Evolutionary conservation across 2,329 filamentous ascomycete species (phyloP).

Genomic region (Coniella lustricola): DNA sequence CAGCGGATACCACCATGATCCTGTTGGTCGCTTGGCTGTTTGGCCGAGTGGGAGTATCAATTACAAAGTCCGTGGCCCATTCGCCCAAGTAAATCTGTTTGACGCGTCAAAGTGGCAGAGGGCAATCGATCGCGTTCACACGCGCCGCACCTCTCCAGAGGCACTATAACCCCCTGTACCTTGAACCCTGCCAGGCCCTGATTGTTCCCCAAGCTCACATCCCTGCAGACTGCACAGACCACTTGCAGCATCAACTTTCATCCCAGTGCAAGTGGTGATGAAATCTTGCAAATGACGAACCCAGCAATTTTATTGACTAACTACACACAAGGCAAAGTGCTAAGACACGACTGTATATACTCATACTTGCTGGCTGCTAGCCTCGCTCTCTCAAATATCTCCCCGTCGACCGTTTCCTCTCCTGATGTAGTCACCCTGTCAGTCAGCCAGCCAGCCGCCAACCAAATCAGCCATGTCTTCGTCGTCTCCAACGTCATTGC

Average conservation of each 20-base stretch:
- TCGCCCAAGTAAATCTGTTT: constrained; percentile 9
- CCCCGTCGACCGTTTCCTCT: no score
- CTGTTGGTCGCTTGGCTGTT: constrained; percentile 2
- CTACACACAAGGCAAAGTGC: no score
- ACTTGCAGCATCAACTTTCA: constrained; percentile 1
- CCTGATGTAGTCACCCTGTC: no score
- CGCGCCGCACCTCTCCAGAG: constrained; percentile 6
- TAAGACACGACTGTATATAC: no score
- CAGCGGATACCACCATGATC: constrained; percentile 6
- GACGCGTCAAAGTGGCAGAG: constrained; percentile 12
- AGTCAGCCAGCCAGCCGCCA: no score
- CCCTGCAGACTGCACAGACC: constrained; percentile 14
- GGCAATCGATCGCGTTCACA: constrained; percentile 14
- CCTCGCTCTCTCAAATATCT: no score
- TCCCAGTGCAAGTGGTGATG: neutral
- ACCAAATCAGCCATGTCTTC: neutral
- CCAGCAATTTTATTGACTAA: neutral
- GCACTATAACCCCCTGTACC: neutral
- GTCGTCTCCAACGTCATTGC: constrained; percentile 2
- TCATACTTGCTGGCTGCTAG: no score
- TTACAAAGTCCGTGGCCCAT: constrained; percentile 5
- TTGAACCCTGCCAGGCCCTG: neutral
- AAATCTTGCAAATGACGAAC: neutral
- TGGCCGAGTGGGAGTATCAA: constrained; percentile 11
- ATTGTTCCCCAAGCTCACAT: neutral